These are phyloP conservation scores for Cystofilobasidium bisporidii DNA, from an alignment of 768 basidiomycete species.

Conservation along the genomic window DNA sequence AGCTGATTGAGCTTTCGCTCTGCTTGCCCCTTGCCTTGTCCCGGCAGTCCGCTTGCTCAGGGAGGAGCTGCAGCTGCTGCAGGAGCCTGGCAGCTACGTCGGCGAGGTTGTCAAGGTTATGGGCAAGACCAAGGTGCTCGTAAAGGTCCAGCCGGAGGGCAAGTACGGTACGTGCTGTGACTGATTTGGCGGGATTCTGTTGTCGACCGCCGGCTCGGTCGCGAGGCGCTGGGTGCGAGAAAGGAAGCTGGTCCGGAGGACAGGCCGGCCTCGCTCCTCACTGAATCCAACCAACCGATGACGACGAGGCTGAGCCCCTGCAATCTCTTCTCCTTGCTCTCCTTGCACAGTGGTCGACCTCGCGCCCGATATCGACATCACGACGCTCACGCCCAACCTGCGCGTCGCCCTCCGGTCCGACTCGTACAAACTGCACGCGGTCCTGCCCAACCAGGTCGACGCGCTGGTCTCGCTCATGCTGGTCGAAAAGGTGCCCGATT, in stretches of 20 bases:
- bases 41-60: constrained; percentile 67
- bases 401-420: constrained; percentile 94
- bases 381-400: constrained; percentile 66
- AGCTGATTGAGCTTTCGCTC: too few relatives aligned
- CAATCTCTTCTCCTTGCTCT: too few relatives aligned
- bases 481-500: constrained; percentile 99
- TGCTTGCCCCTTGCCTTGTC: not conserved
- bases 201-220: too few relatives aligned
- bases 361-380: constrained; percentile 73
- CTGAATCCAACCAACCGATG: too few relatives aligned
- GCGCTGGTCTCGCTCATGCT: constrained; percentile 98
- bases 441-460: constrained; percentile 94
- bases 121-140: constrained; percentile 97
- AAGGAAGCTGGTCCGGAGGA: too few relatives aligned
- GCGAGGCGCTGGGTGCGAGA: too few relatives aligned
- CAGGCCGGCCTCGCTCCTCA: too few relatives aligned
- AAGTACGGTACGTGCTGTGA: constrained; percentile 74
- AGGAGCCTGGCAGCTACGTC: constrained; percentile 94
- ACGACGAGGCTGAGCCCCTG: not conserved
- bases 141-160: constrained; percentile 97
- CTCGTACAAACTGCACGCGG: constrained; percentile 91
- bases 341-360: constrained; percentile 90
- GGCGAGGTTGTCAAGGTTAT: constrained; percentile 97
- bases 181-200: too few relatives aligned
- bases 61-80: constrained; percentile 84